Evolutionary conservation across 257 asterid genomes (phyloP).

Genomic region (Solanum pennellii): DNA sequence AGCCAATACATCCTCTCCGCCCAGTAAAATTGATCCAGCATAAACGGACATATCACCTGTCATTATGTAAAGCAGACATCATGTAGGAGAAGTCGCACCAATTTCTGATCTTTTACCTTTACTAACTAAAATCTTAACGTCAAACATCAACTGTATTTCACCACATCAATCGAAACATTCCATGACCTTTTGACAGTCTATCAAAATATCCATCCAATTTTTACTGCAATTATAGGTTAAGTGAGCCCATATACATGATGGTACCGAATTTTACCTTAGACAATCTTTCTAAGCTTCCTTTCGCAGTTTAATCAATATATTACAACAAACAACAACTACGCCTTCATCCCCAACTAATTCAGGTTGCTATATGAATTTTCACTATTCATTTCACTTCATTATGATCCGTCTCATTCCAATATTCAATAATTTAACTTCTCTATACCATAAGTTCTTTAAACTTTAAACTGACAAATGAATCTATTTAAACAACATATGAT

Average conservation of each 20-base stretch:
- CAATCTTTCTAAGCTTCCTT: background rate
- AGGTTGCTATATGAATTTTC: background rate
- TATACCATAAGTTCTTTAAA: background rate
- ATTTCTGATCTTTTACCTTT: background rate
- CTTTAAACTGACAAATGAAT: background rate
- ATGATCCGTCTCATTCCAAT: background rate
- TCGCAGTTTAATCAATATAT: background rate
- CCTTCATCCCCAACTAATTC: background rate
- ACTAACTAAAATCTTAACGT: background rate
- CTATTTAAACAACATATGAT: background rate
- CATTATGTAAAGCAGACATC: background rate
- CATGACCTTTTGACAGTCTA: background rate
- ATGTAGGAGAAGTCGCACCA: background rate
- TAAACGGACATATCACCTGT: slow-evolving; percentile 83
- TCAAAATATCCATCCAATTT: background rate
- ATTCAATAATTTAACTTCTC: background rate
- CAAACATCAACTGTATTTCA: background rate
- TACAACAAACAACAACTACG: background rate
- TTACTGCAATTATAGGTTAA: background rate
- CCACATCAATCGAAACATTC: background rate
- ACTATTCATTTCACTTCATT: background rate
- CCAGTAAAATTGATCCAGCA: slow-evolving; percentile 92
- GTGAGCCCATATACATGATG: background rate
- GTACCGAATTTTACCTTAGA: background rate
- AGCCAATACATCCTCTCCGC: slow-evolving; percentile 99